These are phyloP conservation scores for Tricholoma saponaceum DNA, from an alignment of 768 basidiomycete species.

Conservation along the genomic window DNA sequence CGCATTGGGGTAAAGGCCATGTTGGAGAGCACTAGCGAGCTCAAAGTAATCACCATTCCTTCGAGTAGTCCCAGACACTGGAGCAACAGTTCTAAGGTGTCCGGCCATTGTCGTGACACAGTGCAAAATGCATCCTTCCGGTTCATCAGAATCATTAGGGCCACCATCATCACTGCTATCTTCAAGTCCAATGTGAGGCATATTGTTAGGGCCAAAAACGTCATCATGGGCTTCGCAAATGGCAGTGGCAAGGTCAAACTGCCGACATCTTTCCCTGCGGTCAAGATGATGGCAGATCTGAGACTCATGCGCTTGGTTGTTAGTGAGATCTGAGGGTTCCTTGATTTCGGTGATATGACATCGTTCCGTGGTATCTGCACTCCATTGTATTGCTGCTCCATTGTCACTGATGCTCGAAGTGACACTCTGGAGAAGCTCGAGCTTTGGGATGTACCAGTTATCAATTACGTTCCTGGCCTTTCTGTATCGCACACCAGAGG, in stretches of 20 bases:
- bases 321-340: conserved; percentile 1
- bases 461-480: conserved; percentile 1
- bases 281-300: conserved; percentile 9
- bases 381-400: conserved; percentile 12
- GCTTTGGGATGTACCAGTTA: not conserved
- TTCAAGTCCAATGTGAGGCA: not conserved
- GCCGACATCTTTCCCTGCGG: conserved; percentile 6
- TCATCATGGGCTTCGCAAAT: not conserved
- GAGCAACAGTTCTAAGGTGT: not conserved
- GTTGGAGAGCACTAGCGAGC: not conserved
- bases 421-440: conserved; percentile 31
- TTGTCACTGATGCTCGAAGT: conserved; percentile 11
- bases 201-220: not conserved
- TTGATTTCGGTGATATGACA: conserved; percentile 8
- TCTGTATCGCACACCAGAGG: not conserved
- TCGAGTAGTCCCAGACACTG: not conserved
- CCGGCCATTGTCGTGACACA: not conserved
- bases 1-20: not conserved
- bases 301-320: conserved; percentile 5
- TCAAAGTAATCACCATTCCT: conserved; percentile 1
- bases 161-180: not conserved
- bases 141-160: not conserved
- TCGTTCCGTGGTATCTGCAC: conserved; percentile 3
- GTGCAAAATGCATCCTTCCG: not conserved
- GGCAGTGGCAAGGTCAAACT: not conserved